Percentiles rank a stretch among this genome's conserved stretches.
Evolutionary conservation across 306 rosid genomes (phyloP).

Genomic region (Rubus idaeus): DNA sequence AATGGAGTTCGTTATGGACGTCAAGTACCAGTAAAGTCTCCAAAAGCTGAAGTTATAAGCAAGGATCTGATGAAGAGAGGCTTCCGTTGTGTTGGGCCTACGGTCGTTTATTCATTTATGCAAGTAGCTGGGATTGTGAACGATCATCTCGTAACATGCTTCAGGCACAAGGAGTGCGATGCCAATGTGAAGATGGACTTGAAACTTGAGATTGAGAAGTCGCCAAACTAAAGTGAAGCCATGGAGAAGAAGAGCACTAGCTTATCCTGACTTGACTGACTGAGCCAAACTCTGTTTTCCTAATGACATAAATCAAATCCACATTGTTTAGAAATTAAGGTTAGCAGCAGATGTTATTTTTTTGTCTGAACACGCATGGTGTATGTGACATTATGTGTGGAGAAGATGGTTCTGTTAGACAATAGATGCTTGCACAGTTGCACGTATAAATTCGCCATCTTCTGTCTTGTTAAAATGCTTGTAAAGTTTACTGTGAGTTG

Average conservation of each 20-base stretch:
- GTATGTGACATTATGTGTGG: conserved; percentile 4
- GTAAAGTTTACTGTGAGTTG: neutral
- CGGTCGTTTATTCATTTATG: conserved; percentile 84
- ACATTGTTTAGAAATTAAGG: conserved; percentile 16
- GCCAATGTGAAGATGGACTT: conserved; percentile 26
- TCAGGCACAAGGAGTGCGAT: conserved; percentile 57
- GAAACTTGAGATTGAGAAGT: conserved; percentile 36
- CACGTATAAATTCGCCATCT: neutral
- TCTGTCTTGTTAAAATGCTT: neutral
- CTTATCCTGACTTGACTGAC: conserved; percentile 26
- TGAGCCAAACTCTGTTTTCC: conserved; percentile 9
- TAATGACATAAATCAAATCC: conserved; percentile 20
- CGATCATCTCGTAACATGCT: conserved; percentile 74
- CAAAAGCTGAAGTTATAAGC: conserved; percentile 83
- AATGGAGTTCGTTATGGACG: conserved; percentile 71
- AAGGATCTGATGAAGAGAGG: conserved; percentile 94
- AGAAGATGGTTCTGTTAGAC: neutral
- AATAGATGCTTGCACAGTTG: neutral
- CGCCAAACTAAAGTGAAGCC: conserved; percentile 23
- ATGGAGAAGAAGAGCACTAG: conserved; percentile 33
- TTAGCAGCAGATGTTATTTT: conserved; percentile 1
- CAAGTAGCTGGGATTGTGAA: conserved; percentile 83
- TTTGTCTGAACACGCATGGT: conserved; percentile 9
- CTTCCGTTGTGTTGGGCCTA: conserved; percentile 93
- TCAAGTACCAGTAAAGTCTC: conserved; percentile 83